Conservation (phyloP, 139 green algal genomes). For the Diplosphaera chodatii region DNA sequence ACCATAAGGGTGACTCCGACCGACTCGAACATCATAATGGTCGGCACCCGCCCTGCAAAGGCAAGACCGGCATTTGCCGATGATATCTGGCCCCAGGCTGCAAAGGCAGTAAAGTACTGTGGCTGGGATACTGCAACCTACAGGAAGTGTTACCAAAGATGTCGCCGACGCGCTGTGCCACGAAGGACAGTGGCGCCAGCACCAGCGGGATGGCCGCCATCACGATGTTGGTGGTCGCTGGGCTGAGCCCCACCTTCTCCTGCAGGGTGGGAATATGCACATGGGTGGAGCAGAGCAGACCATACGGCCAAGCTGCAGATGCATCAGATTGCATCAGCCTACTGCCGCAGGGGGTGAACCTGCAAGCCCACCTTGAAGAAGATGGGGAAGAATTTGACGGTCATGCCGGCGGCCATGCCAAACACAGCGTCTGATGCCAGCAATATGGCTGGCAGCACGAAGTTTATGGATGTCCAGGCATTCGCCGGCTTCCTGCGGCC, state of each 20-base stretch:
- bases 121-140: too few species aligned
- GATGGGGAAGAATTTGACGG: neutral
- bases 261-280: too few species aligned
- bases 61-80: neutral
- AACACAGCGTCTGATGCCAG: neutral
- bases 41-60: neutral
- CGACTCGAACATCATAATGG: neutral
- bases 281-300: too few species aligned
- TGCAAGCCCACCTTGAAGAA: too few species aligned
- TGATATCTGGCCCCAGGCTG: too few species aligned
- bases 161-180: neutral
- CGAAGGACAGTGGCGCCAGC: neutral
- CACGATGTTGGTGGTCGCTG: neutral
- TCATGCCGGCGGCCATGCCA: neutral
- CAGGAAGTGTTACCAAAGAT: neutral
- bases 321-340: too few species aligned
- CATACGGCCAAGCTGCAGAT: too few species aligned
- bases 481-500: neutral
- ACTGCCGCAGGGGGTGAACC: too few species aligned
- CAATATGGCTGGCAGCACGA: neutral
- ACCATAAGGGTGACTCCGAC: neutral
- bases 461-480: neutral
- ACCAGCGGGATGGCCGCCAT: neutral
- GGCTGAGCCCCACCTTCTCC: neutral
- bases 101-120: too few species aligned